Percentiles rank a stretch among this genome's conserved stretches.
Evolutionary conservation across 805 yeast genomes (phyloP).

Genomic region (Brettanomyces naardenensis): DNA sequence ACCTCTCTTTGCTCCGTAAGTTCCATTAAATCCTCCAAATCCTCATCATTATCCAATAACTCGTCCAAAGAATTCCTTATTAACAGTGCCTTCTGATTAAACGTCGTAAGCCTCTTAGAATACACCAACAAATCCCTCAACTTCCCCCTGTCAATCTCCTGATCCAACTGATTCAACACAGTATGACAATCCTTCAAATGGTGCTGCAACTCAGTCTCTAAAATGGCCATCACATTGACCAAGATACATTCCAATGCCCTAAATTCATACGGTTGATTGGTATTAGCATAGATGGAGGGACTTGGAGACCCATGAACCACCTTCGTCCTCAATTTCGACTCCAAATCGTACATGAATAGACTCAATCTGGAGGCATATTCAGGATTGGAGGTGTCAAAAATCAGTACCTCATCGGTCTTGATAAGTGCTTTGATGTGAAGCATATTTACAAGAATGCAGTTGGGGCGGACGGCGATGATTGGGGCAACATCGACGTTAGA

Average conservation of each 20-base stretch:
- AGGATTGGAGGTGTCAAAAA: slow-evolving; percentile 67
- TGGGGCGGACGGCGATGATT: slow-evolving; percentile 69
- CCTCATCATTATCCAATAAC: slow-evolving; percentile 79
- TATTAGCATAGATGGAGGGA: background rate
- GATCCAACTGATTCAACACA: slow-evolving; percentile 65
- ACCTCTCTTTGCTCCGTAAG: slow-evolving; percentile 35
- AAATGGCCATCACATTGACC: slow-evolving; percentile 68
- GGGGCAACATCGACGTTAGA: slow-evolving; percentile 79
- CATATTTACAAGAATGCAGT: slow-evolving; percentile 73
- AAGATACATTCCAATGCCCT: slow-evolving; percentile 77
- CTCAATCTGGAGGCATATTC: slow-evolving; percentile 67
- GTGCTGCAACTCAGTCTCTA: slow-evolving; percentile 66
- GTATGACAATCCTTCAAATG: slow-evolving; percentile 52
- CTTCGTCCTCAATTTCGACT: slow-evolving; percentile 50
- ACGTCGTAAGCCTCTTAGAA: slow-evolving; percentile 63
- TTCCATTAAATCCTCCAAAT: slow-evolving; percentile 64
- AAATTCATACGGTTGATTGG: slow-evolving; percentile 63
- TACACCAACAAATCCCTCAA: slow-evolving; percentile 65
- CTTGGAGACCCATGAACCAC: slow-evolving; percentile 17
- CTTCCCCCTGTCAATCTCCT: slow-evolving; percentile 68
- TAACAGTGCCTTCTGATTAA: slow-evolving; percentile 66
- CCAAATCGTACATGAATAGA: slow-evolving; percentile 77
- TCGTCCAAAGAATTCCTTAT: slow-evolving; percentile 81
- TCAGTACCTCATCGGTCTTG: slow-evolving; percentile 68
- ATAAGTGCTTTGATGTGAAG: slow-evolving; percentile 85